Percentiles rank a stretch among this genome's conserved stretches.
Conservation (phyloP, 345 rosid species). For the Dimocarpus longan region DNA sequence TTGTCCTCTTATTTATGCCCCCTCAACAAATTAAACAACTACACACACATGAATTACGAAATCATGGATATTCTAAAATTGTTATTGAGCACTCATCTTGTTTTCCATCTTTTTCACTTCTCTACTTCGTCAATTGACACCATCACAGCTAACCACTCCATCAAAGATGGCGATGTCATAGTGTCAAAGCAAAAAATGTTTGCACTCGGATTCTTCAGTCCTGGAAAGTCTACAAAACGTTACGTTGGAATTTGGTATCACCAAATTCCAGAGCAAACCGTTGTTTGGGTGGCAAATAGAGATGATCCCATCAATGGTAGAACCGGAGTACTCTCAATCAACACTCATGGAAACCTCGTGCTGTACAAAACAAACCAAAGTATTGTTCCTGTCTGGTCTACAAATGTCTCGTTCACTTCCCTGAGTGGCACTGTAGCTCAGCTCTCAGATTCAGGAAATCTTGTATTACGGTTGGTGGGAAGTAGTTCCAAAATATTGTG, state of each 20-base stretch:
- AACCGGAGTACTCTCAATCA: conserved; percentile 45
- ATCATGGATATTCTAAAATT: conserved; percentile 15
- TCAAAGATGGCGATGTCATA: conserved; percentile 51
- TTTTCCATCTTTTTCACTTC: conserved; percentile 27
- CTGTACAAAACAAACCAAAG: conserved; percentile 25
- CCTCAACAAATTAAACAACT: too few relatives aligned
- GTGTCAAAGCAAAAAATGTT: conserved; percentile 40
- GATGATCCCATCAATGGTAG: conserved; percentile 50
- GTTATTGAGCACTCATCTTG: background rate
- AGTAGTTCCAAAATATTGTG: conserved; percentile 37
- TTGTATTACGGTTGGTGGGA: conserved; percentile 38
- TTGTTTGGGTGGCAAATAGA: conserved; percentile 86
- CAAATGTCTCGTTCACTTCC: conserved; percentile 33
- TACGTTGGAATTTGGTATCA: conserved; percentile 83
- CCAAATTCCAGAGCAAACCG: conserved; percentile 41
- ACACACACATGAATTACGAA: too few relatives aligned
- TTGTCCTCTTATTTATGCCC: too few relatives aligned
- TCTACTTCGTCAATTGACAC: conserved; percentile 26
- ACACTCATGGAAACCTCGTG: conserved; percentile 45
- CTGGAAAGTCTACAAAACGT: conserved; percentile 44
- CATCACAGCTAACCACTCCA: conserved; percentile 30
- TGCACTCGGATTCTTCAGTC: conserved; percentile 67
- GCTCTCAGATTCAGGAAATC: conserved; percentile 65
- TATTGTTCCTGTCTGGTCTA: conserved; percentile 52
- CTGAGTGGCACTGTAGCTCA: conserved; percentile 35